phyloP scores from a whole-genome alignment of 1,284 basidiomycete species.

The Albatrellus sp. region DNA sequence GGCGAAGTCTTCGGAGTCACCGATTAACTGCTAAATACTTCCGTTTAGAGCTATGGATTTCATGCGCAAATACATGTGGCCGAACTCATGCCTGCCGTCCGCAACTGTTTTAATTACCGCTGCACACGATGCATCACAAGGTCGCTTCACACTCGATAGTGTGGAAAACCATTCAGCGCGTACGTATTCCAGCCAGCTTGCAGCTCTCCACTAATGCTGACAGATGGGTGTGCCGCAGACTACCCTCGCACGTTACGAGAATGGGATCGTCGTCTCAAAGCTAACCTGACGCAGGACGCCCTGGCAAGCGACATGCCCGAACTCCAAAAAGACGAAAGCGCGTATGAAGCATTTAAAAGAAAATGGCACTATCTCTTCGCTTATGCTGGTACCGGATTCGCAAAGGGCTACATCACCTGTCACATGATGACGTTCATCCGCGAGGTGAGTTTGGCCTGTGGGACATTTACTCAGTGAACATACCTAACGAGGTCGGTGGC shows the following conservation, averaged over 20 bases:
- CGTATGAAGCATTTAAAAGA: slow-evolving; percentile 53
- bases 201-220: not conserved
- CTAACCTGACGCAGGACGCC: slow-evolving; percentile 44
- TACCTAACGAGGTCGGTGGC: no score
- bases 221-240: slow-evolving; percentile 31
- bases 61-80: slow-evolving; percentile 89
- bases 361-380: slow-evolving; percentile 74
- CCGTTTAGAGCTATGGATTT: slow-evolving; percentile 65
- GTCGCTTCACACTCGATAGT: slow-evolving; percentile 72
- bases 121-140: slow-evolving; percentile 51
- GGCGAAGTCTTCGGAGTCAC: slow-evolving; percentile 13
- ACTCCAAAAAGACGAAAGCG: slow-evolving; percentile 30
- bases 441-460: slow-evolving; percentile 13
- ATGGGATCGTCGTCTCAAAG: slow-evolving; percentile 69
- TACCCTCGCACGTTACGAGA: slow-evolving; percentile 85
- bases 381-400: slow-evolving; percentile 64
- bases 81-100: slow-evolving; percentile 79
- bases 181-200: slow-evolving; percentile 14
- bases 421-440: slow-evolving; percentile 46
- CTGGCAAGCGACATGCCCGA: slow-evolving; percentile 45
- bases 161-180: slow-evolving; percentile 80
- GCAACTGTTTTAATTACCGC: slow-evolving; percentile 63
- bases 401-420: slow-evolving; percentile 64
- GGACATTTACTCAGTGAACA: no score
- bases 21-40: not conserved